Evolutionary conservation across 257 asterid species (phyloP).

Genomic region (Solanum megistacrolobum): DNA sequence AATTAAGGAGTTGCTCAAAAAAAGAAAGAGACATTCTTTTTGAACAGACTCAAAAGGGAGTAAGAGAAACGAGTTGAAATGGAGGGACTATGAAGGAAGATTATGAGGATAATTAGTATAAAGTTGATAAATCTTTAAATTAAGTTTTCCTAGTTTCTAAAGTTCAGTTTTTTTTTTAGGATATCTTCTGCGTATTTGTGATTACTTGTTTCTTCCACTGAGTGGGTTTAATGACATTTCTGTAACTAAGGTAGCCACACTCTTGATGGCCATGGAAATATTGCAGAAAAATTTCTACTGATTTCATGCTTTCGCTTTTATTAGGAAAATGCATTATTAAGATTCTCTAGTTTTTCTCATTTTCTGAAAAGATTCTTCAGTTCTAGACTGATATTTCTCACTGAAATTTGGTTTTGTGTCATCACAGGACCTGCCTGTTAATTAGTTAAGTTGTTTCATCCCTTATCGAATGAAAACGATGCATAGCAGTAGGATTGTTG

Average conservation of each 20-base stretch:
- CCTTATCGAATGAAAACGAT: not conserved
- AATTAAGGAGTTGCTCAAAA: not conserved
- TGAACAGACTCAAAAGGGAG: not conserved
- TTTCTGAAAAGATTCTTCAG: not conserved
- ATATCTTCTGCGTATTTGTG: not conserved
- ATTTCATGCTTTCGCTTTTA: not conserved
- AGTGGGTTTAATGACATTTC: not conserved
- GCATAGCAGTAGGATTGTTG: slow-evolving; percentile 3
- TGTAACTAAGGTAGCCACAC: not conserved
- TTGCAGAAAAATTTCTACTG: not conserved
- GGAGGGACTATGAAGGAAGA: not conserved
- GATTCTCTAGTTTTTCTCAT: not conserved
- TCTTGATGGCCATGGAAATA: not conserved
- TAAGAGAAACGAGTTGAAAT: not conserved
- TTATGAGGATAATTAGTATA: not conserved
- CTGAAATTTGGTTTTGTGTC: not conserved
- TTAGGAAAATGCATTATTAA: not conserved
- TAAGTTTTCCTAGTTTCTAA: not conserved
- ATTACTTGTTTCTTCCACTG: not conserved
- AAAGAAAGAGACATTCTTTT: not conserved
- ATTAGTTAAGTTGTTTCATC: not conserved
- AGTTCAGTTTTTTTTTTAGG: not conserved
- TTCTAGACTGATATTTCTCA: not conserved
- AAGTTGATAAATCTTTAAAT: not conserved
- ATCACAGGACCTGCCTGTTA: not conserved